Evolutionary conservation across 176 grass and related monocot species (phyloP).

Genomic region (Areca catechu): DNA sequence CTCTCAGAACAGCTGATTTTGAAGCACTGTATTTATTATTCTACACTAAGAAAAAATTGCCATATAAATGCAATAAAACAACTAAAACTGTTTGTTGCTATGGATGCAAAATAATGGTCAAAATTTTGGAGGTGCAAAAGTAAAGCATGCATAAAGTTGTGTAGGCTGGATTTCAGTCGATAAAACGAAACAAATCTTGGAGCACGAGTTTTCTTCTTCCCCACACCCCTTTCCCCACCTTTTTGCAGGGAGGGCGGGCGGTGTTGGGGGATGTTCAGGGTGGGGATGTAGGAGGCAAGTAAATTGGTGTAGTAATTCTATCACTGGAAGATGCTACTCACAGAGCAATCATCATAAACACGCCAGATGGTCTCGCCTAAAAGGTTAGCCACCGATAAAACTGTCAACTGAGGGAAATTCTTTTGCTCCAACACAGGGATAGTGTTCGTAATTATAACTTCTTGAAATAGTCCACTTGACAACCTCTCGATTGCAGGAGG

Average conservation of each 20-base stretch:
- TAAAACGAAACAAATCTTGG: no score
- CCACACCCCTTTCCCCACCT: no score
- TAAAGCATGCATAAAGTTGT: no score
- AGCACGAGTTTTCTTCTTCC: no score
- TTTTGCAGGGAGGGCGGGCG: no score
- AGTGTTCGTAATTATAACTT: constrained; percentile 96
- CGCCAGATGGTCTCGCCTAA: constrained; percentile 98
- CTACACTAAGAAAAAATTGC: neutral
- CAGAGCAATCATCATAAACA: constrained; percentile 87
- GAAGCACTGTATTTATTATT: neutral
- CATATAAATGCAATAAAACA: no score
- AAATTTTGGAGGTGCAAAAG: no score
- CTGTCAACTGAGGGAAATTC: constrained; percentile 83
- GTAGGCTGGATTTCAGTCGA: no score
- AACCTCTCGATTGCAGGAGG: constrained; percentile 88
- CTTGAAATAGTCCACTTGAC: constrained; percentile 94
- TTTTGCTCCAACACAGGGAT: constrained; percentile 69
- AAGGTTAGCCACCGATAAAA: constrained; percentile 94
- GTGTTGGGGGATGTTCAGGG: neutral
- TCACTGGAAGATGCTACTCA: constrained; percentile 42
- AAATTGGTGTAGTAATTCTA: neutral
- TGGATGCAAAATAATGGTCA: no score
- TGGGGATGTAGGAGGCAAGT: neutral
- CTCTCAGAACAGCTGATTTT: neutral
- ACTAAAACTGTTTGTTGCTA: no score